These are phyloP conservation scores for Kurtzmaniella natalensis DNA, from an alignment of 1,139 yeast species.

Conservation along the genomic window DNA sequence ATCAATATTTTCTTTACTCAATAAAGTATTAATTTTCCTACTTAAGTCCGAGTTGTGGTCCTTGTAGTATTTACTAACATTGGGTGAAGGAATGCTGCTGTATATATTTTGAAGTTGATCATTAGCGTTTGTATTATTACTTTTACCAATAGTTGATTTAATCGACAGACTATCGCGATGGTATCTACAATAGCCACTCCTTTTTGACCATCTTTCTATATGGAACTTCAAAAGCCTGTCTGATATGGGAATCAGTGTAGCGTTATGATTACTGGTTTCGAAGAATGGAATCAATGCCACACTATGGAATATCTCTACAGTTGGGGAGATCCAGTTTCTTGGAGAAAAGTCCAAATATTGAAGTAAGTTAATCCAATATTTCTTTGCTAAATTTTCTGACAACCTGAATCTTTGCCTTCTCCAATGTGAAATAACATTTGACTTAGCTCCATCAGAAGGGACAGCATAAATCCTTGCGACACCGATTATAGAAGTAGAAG, in stretches of 20 bases:
- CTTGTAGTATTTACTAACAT: neutral
- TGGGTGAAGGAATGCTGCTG: constrained; percentile 7
- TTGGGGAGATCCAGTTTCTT: constrained; percentile 13
- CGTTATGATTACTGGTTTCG: too few relatives aligned
- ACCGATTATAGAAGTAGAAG: constrained; percentile 13
- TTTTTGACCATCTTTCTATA: too few relatives aligned
- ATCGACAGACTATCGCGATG: too few relatives aligned
- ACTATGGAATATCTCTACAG: neutral
- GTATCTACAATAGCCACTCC: too few relatives aligned
- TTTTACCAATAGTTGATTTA: too few relatives aligned
- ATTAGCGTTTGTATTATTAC: too few relatives aligned
- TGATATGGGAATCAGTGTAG: too few relatives aligned
- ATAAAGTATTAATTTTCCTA: constrained; percentile 10
- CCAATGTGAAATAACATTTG: constrained; percentile 27
- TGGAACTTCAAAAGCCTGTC: too few relatives aligned
- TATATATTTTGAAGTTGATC: constrained; percentile 5
- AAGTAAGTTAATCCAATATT: constrained; percentile 29
- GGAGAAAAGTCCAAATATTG: constrained; percentile 35
- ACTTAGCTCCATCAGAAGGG: constrained; percentile 42
- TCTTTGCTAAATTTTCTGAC: constrained; percentile 24
- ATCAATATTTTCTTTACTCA: constrained; percentile 15
- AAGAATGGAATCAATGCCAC: too few relatives aligned
- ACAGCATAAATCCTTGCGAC: constrained; percentile 46
- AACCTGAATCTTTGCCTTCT: constrained; percentile 18
- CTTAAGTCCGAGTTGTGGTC: constrained; percentile 6